Evolutionary conservation across 192 early-diverging fungal species (phyloP).

Genomic region (Jimgerdemannia flammicorona): DNA sequence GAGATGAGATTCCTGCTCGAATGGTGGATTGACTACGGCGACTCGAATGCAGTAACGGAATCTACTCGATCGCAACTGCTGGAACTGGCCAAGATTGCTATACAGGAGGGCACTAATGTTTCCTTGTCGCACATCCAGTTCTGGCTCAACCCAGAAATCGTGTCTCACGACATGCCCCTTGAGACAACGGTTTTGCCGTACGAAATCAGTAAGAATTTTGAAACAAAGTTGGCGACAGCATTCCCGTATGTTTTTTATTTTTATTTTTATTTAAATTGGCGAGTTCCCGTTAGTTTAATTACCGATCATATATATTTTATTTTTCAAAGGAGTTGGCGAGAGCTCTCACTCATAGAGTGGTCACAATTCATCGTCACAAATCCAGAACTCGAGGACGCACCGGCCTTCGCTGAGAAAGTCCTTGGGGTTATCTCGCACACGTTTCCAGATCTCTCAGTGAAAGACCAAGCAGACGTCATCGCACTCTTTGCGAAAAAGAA

Average conservation of each 20-base stretch:
- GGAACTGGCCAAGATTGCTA: conserved; percentile 14
- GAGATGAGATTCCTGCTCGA: conserved; percentile 66
- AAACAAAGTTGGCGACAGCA: neutral
- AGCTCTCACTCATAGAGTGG: conserved; percentile 65
- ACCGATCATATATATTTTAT: too few species aligned
- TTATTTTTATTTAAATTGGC: too few species aligned
- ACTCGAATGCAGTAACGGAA: conserved; percentile 6
- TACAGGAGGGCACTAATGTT: too few species aligned
- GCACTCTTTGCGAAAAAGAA: conserved; percentile 32
- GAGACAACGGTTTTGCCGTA: conserved; percentile 58
- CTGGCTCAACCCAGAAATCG: conserved; percentile 63
- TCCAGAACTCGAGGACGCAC: conserved; percentile 35
- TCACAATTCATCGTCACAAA: conserved; percentile 37
- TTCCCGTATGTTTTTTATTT: too few species aligned
- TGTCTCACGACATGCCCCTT: conserved; percentile 56
- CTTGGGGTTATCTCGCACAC: conserved; percentile 48
- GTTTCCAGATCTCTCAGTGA: conserved; percentile 28
- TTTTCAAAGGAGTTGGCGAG: conserved; percentile 20
- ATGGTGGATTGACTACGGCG: conserved; percentile 69
- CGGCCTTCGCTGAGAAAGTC: conserved; percentile 68
- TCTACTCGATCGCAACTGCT: too few species aligned
- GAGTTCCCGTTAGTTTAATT: too few species aligned
- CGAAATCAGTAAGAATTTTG: conserved; percentile 61
- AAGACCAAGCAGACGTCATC: conserved; percentile 24
- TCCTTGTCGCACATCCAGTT: conserved; percentile 49